These are phyloP conservation scores for Acer yangbiense DNA, from an alignment of 345 rosid species.

Conservation along the genomic window DNA sequence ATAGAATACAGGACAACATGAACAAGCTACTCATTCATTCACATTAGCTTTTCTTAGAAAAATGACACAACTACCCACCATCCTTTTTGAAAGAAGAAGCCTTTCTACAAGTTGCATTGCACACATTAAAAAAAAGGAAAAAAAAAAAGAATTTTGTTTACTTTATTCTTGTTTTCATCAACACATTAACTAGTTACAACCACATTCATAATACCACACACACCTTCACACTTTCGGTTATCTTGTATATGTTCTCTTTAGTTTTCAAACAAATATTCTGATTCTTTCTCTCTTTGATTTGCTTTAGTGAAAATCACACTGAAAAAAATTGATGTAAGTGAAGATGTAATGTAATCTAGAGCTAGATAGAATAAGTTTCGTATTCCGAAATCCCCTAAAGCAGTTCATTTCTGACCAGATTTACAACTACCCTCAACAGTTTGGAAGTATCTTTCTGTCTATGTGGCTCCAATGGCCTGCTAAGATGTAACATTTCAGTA, in stretches of 20 bases:
- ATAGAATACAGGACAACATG: slow-evolving; percentile 13
- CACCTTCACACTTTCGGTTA: slow-evolving; percentile 35
- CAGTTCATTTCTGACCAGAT: not conserved
- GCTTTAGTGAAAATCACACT: slow-evolving; percentile 17
- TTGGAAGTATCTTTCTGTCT: slow-evolving; percentile 15
- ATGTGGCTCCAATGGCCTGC: slow-evolving; percentile 29
- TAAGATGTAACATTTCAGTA: slow-evolving; percentile 10
- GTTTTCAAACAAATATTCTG: slow-evolving; percentile 29
- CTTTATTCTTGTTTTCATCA: slow-evolving; percentile 41
- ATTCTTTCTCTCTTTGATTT: slow-evolving; percentile 26
- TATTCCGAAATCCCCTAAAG: not conserved
- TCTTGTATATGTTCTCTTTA: slow-evolving; percentile 18
- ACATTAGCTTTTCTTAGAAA: slow-evolving; percentile 14
- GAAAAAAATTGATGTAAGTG: not conserved
- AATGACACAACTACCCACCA: slow-evolving; percentile 38
- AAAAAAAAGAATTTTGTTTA: slow-evolving; percentile 22
- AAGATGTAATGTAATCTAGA: slow-evolving; percentile 2
- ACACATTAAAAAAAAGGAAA: not conserved
- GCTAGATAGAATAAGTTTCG: slow-evolving; percentile 1
- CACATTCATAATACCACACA: slow-evolving; percentile 21
- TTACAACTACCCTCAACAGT: not conserved
- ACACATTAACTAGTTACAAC: slow-evolving; percentile 26
- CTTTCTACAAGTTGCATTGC: slow-evolving; percentile 42
- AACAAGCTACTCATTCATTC: slow-evolving; percentile 21
- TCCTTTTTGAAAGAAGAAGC: slow-evolving; percentile 24